phyloP scores from a whole-genome alignment of 805 yeast species.

The Candida gorgasii region DNA sequence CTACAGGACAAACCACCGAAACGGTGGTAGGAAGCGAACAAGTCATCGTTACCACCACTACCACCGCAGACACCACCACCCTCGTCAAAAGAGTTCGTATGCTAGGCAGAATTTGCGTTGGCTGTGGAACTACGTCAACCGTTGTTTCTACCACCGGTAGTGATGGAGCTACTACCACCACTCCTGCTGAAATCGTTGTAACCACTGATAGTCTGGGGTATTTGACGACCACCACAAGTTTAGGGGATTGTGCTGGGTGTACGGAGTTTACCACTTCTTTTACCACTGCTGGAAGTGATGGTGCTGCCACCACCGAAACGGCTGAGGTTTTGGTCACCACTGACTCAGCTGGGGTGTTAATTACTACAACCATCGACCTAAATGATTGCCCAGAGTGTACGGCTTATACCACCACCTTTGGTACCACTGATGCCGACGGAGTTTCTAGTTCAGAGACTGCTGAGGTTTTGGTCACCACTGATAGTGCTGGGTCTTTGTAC shows the following conservation, averaged over 20 bases:
- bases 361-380: slow-evolving; percentile 1
- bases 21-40: slow-evolving; percentile 17
- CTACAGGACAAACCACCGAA: too few species aligned
- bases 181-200: slow-evolving; percentile 14
- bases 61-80: too few species aligned
- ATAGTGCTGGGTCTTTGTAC: slow-evolving; percentile 11
- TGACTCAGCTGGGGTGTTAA: slow-evolving; percentile 4
- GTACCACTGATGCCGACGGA: slow-evolving; percentile 13
- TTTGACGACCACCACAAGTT: slow-evolving; percentile 13
- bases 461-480: slow-evolving; percentile 14
- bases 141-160: slow-evolving; percentile 13
- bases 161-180: slow-evolving; percentile 9
- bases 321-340: background rate
- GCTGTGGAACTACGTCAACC: slow-evolving; percentile 15
- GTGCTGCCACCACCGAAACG: background rate
- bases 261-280: slow-evolving; percentile 16
- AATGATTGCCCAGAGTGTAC: slow-evolving; percentile 9
- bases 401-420: slow-evolving; percentile 2
- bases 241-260: slow-evolving; percentile 8
- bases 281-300: slow-evolving; percentile 14
- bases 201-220: slow-evolving; percentile 15
- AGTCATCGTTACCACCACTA: too few species aligned
- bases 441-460: slow-evolving; percentile 11
- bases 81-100: too few species aligned
- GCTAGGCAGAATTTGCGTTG: too few species aligned